Base-by-base conservation (phyloP, 768 basidiomycete genomes). In the Tricholoma flavovirens region DNA sequence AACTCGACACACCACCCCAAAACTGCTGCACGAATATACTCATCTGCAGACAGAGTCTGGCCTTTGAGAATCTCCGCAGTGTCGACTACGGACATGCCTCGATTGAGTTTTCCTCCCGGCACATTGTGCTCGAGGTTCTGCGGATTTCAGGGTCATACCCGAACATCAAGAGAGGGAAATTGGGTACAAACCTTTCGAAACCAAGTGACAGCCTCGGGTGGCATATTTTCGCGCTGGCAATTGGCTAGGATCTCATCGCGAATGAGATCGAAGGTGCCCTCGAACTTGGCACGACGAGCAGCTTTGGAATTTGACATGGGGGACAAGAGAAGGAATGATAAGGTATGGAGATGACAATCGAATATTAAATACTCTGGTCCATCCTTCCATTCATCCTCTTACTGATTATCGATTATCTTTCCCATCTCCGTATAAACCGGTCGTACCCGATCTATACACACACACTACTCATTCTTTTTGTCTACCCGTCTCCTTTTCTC, bases 1-100 rank as follows among this genome's bases (percentile, higher is more conserved):
- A 98, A 78, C 73, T 98, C 96, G 63, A 99, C 85, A 70, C 90
- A 87, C 96, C 96, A 98, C 3, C 95, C 96, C 26, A 98, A 78
- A 29, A 96, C 73, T 4, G 92, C 95, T 6, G 92, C 83, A 62
- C 89, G 84, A 73, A 87, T 77, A 75, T 96, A 98, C 73, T 98
- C 94, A 5, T 90, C 84, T 0, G 93, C 91, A 0, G 77, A 77
- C 59, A 96, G 72, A 15, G 73, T 48, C 2, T 82, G 75, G 1
- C 88, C 91, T 57, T 87, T 84, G 58, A 98, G 72, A 67, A 98
- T 94, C 72, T 92, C 86, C 52, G 87, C 89, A 3, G 92, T 90
- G 71, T 98, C 96, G 46, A 94, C 88, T 64, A 97, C 94, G 10
- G 93, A 93, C 74, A 98, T 78, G n/a, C 96, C 94, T 33, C 96